Evolutionary conservation across 1,139 yeast species (phyloP), one percentile per base, ranked within the genome.

Genomic region (Saccharomycopsis hybrid): DNA sequence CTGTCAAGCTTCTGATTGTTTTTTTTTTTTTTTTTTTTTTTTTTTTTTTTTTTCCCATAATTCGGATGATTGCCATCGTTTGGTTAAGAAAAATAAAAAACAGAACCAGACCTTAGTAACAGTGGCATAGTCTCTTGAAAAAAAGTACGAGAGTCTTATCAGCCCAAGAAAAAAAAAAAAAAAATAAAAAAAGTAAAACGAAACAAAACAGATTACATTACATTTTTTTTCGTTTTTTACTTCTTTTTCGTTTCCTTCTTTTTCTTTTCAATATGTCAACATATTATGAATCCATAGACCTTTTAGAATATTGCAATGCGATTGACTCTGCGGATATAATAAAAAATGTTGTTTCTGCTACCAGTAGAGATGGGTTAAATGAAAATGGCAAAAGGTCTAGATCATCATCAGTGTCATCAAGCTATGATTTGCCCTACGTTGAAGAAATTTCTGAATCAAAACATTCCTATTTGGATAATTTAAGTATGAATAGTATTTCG

Each of bases 241-340:
- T 24, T 39, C 31, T 46, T 9, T 32, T 37, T 8, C 35, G n/a
- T 33, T 35, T 46, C 41, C 32, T 40, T 42, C 11, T 42, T 42
- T 18, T 11, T 9, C 9, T 13, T 36, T 36, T 7, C 9, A 36
- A 9, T 36, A 36, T 36, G 39, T 9, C 39, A 5, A 36, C 24
- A 5, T 51, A 51, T 29, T 51, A 51, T 41, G 46, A 46, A 5
- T 35, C 46, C n/a, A 30, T 51, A 9, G 51, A 44, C 30, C 38
- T 51, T 18, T 36, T 51, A 13, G 35, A 39, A 8, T 38, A 48
- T 24, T 51, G 54, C 41, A 38, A 51, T 28, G 27, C 48, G 27
- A 42, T 51, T n/a, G 54, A 48, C 32, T 38, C 40, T 35, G 44
- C 41, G 29, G 54, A 49, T 11, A 29, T 48, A 18, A 11, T 49